Base-by-base conservation (phyloP, 805 yeast genomes). In the Cyberlindnera mrakii region DNA sequence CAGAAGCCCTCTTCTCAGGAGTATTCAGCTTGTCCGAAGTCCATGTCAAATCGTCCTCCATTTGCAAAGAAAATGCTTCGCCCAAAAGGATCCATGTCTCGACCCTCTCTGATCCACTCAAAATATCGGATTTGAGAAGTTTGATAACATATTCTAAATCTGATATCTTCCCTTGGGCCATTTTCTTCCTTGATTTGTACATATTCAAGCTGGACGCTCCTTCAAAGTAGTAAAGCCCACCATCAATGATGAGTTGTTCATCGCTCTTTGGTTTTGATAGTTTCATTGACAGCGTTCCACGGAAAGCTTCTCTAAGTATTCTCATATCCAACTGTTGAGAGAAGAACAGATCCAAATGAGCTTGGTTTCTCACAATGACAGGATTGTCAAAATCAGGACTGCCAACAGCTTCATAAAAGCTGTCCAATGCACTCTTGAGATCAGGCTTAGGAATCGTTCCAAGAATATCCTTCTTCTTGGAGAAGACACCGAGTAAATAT, bases 31-130 rank as follows among this genome's bases (percentile, higher is more conserved):
- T 85, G 53, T 90, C 96, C 0, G 96, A 80, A 1, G 91, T 85
- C 95, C 96, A 88, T n/a, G 86, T 78, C 43, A 93, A 63, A 49
- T 87, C 96, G 59, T 89, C 96, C 50, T 91, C 97, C 0, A 84
- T 95, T 33, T 85, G 65, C 44, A 70, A 80, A 0, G 89, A 81
- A 52, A 74, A 89, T 0, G 91, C 80, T 55, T 82, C 88, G 0
- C 95, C 96, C 13, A 93, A 59, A 1, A 87, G 70, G 33, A 79
- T 67, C 99, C 99, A 93, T 8, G 86, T 78, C 61, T 93, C 99
- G 37, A 82, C 71, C 27, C 96, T 66, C 33, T 74, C 65, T 2
- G 84, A 72, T 4, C 84, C 79, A 52, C 80, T 80, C 1, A 80
- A 54, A 15, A 93, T 61, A 58, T 93, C 98, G 42, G 70, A 66